These are phyloP conservation scores for Fraxinus americana DNA, from an alignment of 257 asterid genomes.

Conservation along the genomic window DNA sequence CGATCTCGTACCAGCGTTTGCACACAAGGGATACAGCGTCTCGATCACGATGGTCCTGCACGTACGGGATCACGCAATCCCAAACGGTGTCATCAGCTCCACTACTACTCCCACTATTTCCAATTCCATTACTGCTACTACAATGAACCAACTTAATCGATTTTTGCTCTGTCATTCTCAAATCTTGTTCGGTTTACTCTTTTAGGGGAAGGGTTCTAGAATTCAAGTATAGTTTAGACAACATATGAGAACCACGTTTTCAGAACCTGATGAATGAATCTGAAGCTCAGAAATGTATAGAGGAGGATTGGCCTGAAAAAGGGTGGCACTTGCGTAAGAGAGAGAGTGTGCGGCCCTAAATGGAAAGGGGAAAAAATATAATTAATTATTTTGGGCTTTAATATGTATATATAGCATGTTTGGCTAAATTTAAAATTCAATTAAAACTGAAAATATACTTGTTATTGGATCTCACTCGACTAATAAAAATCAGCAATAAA, in stretches of 20 bases:
- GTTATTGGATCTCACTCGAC: too few relatives aligned
- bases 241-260: neutral
- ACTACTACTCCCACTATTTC: neutral
- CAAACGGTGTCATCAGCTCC: conserved; percentile 52
- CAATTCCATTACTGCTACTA: neutral
- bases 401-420: too few relatives aligned
- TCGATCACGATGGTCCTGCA: conserved; percentile 59
- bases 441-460: too few relatives aligned
- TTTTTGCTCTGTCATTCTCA: conserved; percentile 19
- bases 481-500: too few relatives aligned
- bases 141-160: neutral
- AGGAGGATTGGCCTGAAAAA: neutral
- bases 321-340: neutral
- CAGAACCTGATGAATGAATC: neutral
- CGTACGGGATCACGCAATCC: conserved; percentile 67
- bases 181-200: neutral
- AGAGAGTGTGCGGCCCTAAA: neutral
- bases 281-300: neutral
- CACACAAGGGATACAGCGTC: conserved; percentile 63
- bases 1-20: conserved; percentile 62
- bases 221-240: neutral
- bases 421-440: too few relatives aligned
- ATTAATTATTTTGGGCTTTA: too few relatives aligned
- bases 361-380: neutral
- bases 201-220: neutral